These are phyloP conservation scores for Thozetella sp. DNA, from an alignment of 495 filamentous ascomycete genomes.

Conservation along the genomic window DNA sequence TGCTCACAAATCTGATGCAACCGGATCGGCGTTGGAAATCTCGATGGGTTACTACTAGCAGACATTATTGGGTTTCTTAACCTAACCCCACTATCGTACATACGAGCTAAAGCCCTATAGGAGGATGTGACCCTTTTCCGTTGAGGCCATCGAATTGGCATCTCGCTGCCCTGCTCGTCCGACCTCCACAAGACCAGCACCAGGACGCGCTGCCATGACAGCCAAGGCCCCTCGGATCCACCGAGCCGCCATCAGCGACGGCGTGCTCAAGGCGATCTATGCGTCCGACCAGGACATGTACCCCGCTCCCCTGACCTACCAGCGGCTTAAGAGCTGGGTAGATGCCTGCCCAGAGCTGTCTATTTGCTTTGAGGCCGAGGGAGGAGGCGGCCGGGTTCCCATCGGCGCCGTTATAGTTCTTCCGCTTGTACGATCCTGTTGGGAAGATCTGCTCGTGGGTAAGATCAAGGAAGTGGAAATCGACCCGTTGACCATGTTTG, in stretches of 20 bases:
- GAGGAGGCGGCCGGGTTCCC: background rate
- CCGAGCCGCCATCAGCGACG: conserved; percentile 6
- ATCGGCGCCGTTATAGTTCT: conserved; percentile 27
- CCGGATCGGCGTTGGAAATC: too few species aligned
- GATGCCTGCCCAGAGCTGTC: conserved; percentile 19
- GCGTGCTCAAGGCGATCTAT: conserved; percentile 19
- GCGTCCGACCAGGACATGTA: conserved; percentile 35
- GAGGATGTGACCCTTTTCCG: too few species aligned
- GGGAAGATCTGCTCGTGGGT: conserved; percentile 61
- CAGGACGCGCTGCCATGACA: background rate
- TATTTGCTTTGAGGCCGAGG: conserved; percentile 12
- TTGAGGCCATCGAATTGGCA: too few species aligned
- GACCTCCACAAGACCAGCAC: background rate
- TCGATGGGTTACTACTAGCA: too few species aligned
- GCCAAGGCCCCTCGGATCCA: background rate
- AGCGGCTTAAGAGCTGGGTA: conserved; percentile 25
- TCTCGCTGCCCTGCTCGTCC: too few species aligned
- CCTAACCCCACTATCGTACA: too few species aligned
- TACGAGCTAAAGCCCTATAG: too few species aligned
- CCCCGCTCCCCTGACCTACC: conserved; percentile 23
- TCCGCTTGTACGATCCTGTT: conserved; percentile 15
- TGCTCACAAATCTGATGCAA: too few species aligned
- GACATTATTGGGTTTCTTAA: too few species aligned
- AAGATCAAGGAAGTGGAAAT: conserved; percentile 71
- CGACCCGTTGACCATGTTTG: conserved; percentile 65